Evolutionary conservation across 2,329 filamentous ascomycete genomes (phyloP), one percentile per base, ranked within the genome.

Genomic region (Diaporthe ilicicola): DNA sequence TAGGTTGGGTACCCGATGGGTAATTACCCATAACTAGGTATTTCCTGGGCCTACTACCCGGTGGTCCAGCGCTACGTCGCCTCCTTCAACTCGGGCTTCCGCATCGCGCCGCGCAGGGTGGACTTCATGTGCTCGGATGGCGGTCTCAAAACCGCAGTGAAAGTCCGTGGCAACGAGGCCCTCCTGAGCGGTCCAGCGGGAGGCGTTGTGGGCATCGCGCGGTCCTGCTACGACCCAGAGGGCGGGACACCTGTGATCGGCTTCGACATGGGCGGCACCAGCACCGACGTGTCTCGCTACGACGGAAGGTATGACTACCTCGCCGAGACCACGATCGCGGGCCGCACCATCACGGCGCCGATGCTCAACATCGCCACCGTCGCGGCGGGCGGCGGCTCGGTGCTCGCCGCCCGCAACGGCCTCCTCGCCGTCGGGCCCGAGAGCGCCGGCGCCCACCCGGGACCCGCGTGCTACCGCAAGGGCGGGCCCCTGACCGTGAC

Each of bases 361-460:
- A 93, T 95, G 77, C 86, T 95, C 1, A 93, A 95, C 75, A 94
- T 95, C 78, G 93, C 94, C 78, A 95, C 93, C 1, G 92, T 94
- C 5, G 92, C 92, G 29, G 92, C 92, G 8, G 92, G 92, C 22
- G 92, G 92, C 72, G 91, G 91, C n/a, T 92, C 89, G 1, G 85
- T 90, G 10, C 81, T 94, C 0, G 91, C 91, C 77, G 92, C 88
- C 84, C 87, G 86, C 64, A 92, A 92, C 69, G 90, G 90, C 0
- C 81, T 93, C 0, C 92, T 93, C 71, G 87, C 90, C 1, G 91
- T 92, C 8, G 91, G 91, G 0, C 91, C 91, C 0, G 90, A 92
- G 75, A 91, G 88, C 55, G 89, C 90, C 3, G 86, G 88, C 54
- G 90, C 90, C 27, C 88, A 91, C 76, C 90, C 90, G 13, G 90